Evolutionary conservation across 169 alveolate species (phyloP), one percentile per base, ranked within the genome.

Genomic region (Eimeria falciformis): DNA sequence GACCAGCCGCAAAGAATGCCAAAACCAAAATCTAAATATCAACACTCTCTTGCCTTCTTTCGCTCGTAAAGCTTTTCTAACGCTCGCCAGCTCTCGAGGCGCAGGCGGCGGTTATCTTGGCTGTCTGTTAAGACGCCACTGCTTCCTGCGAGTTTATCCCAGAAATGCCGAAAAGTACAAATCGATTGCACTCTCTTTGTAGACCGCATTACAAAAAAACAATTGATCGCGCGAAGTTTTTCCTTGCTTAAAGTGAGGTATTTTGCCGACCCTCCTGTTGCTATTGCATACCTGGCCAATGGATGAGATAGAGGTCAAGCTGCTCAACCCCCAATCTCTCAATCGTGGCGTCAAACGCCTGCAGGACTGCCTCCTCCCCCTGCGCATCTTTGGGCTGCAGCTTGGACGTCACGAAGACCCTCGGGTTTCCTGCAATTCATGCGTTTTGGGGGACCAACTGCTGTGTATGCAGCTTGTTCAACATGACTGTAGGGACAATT

Each of bases 41-140:
- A 3, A 25, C 11, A 14, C 56, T 7, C 21, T 2, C 79, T 53
- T 53, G 77, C 94, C 73, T 73, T 82, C 75, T 85, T 85, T 56
- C 66, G 69, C 55, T 65, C 86, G 65, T 91, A 91, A 37, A 91
- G 85, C 77, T 91, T 81, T 33, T 91, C 94, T 40, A 91, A 53
- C 9, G 94, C 94, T 43, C 56, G 89, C 94, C 94, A 91, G 62
- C 92, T 68, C 82, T 91, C 92, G 11, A 68, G 73, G 40, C 94
- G 94, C 69, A 66, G 58, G 33, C 69, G 91, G 12, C 94, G 69
- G 77, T 90, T 90, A 43, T 37, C 69, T 12, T 33, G 55, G 56
- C 84, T 58, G 82, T 73, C 40, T 62, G 77, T 58, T 2, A 77
- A 65, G 18, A 66, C 79, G 12, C 94, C 94, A 7, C 91, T 50